phyloP scores from a whole-genome alignment of 495 filamentous ascomycete genomes.

The Aspergillus hancockii region DNA sequence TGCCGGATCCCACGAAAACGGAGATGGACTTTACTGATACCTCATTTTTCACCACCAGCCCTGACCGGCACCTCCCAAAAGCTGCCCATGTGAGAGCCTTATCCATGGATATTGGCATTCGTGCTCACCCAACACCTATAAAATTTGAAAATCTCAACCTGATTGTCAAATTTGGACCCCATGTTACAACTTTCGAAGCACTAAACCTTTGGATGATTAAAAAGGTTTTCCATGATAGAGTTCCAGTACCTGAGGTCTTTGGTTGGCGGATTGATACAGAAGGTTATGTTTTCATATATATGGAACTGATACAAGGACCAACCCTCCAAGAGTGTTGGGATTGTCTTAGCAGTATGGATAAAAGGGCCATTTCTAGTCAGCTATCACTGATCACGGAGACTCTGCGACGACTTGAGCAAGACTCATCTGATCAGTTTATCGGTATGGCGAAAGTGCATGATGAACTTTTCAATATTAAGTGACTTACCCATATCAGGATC shows the following conservation, averaged over 20 bases:
- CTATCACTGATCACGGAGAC: conserved; percentile 29
- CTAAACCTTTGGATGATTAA: conserved; percentile 45
- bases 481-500: conserved; percentile 28
- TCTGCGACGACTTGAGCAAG: conserved; percentile 36
- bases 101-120: conserved; percentile 16
- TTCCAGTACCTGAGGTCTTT: conserved; percentile 51
- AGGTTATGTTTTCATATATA: conserved; percentile 46
- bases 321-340: conserved; percentile 40
- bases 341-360: conserved; percentile 31
- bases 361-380: conserved; percentile 33
- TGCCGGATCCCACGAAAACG: conserved; percentile 16
- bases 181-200: conserved; percentile 42
- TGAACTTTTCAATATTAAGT: neutral
- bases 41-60: conserved; percentile 25
- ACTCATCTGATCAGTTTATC: conserved; percentile 32
- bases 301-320: conserved; percentile 45
- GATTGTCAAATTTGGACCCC: conserved; percentile 47
- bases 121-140: conserved; percentile 25
- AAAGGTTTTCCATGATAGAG: conserved; percentile 28
- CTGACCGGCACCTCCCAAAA: conserved; percentile 20
- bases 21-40: conserved; percentile 28
- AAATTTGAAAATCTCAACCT: conserved; percentile 39
- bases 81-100: conserved; percentile 26
- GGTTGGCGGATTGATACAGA: conserved; percentile 44
- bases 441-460: conserved; percentile 18